These are phyloP conservation scores for Neurospora sp. DNA, from an alignment of 495 filamentous ascomycete species.

Conservation along the genomic window DNA sequence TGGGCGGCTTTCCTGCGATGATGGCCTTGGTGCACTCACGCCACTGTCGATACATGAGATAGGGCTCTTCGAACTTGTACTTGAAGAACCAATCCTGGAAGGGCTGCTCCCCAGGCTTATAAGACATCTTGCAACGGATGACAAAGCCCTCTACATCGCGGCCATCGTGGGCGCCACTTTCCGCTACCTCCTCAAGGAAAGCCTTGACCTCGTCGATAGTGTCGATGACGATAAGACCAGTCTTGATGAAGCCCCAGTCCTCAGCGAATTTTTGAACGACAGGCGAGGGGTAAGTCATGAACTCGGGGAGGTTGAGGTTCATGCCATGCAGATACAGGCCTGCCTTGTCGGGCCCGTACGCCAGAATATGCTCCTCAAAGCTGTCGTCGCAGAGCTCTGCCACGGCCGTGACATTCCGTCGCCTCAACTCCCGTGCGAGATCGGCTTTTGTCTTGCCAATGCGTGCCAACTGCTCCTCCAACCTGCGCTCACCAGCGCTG, in stretches of 20 bases:
- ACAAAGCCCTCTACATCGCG: slow-evolving; percentile 96
- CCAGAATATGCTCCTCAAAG: slow-evolving; percentile 95
- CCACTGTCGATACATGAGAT: slow-evolving; percentile 97
- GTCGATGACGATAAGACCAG: slow-evolving; percentile 68
- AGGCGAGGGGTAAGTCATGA: slow-evolving; percentile 68
- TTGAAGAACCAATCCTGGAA: slow-evolving; percentile 98
- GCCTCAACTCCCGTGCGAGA: slow-evolving; percentile 61
- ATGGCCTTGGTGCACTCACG: slow-evolving; percentile 90
- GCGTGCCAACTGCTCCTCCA: slow-evolving; percentile 64
- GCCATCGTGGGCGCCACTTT: slow-evolving; percentile 77
- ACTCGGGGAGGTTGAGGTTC: slow-evolving; percentile 85
- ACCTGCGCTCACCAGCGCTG: slow-evolving; percentile 70
- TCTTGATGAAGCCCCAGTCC: slow-evolving; percentile 88
- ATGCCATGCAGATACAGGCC: slow-evolving; percentile 94
- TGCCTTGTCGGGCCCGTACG: slow-evolving; percentile 72
- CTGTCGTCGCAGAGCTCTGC: slow-evolving; percentile 93
- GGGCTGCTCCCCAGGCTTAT: slow-evolving; percentile 19
- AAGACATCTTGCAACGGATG: slow-evolving; percentile 67
- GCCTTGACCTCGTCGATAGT: slow-evolving; percentile 59
- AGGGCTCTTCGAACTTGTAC: slow-evolving; percentile 98
- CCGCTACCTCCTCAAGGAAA: slow-evolving; percentile 74
- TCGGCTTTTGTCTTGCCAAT: slow-evolving; percentile 69
- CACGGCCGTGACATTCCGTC: slow-evolving; percentile 82
- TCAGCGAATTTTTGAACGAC: slow-evolving; percentile 84
- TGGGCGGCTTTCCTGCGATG: slow-evolving; percentile 64